Base-by-base conservation (phyloP, 352 stramenopile genomes). In the Albugo candida region DNA sequence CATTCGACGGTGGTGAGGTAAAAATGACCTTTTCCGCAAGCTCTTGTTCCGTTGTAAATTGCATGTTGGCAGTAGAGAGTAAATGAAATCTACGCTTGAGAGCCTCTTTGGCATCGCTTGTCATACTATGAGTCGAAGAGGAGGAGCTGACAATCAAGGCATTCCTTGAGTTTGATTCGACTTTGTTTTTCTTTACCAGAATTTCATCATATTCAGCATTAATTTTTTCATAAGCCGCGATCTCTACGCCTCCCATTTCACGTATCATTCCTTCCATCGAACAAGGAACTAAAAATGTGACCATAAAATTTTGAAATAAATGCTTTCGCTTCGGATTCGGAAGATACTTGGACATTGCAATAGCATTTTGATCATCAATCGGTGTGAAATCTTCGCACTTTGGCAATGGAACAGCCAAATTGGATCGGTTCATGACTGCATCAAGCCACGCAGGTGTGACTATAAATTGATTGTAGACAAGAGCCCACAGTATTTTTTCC, bases 381-480 rank as follows among this genome's bases (percentile, higher is more conserved):
- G 76, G 79, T 13, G 89, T 51, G 41, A 74, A 89, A 3, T 81
- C 59, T 39, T 89, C 79, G 47, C 72, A 92, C 13, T 69, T 61
- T 18, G 79, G 79, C 35, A 92, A 52, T 12, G 72, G 63, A 44
- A 86, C 71, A 1, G 79, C 71, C 35, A 92, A 53, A 38, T 64
- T 84, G 46, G 76, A 72, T 43, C 79, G 79, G 13, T 67, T 66
- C 18, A 83, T 55, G 39, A 92, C 75, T 13, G 71, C 76, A 38
- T 81, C 79, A 34, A 92, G 66, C 79, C 79, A 92, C 11, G 68
- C 59, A 27, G 74, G 83, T 41, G 62, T 79, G 42, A 92, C 79
- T 44, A 92, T 73, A 0, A 72, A 77, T 41, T 89, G 79, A 41
- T 80, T 85, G 55, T 81, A 79, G 47, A 89, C 76, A 13, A 92